A percentile compares a stretch with the other conserved stretches of the same genome.
phyloP scores from a whole-genome alignment of 371 early-diverging fungal species.

The Gilbertella persicaria region DNA sequence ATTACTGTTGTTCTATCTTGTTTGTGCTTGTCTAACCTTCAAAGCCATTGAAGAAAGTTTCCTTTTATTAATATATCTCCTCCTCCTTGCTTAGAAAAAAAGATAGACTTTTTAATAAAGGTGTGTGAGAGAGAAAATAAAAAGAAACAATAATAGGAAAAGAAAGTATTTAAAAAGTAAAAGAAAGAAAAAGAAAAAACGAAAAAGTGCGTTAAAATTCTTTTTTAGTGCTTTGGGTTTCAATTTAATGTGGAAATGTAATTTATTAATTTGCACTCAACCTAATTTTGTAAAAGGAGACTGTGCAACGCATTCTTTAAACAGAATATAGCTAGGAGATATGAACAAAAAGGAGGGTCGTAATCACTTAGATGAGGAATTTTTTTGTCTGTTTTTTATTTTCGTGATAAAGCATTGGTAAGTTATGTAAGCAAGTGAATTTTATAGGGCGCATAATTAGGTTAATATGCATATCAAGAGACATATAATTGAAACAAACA shows the following conservation, averaged over 20 bases:
- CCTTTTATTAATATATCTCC: background rate
- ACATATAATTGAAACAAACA: too few species aligned
- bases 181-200: conserved; percentile 3
- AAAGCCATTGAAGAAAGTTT: conserved; percentile 7
- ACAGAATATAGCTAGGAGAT: background rate
- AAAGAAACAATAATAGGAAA: background rate
- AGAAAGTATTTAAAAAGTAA: conserved; percentile 8
- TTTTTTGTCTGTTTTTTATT: too few species aligned
- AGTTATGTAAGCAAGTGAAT: too few species aligned
- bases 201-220: background rate
- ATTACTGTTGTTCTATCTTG: background rate
- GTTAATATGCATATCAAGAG: too few species aligned
- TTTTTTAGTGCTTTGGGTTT: background rate
- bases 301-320: background rate
- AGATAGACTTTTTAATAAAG: too few species aligned
- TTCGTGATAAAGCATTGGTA: too few species aligned
- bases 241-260: background rate
- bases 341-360: background rate
- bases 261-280: background rate
- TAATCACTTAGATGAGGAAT: conserved; percentile 1
- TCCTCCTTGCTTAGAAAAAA: background rate
- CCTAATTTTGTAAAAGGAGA: background rate
- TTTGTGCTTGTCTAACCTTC: conserved; percentile 8
- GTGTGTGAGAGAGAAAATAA: background rate
- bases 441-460: too few species aligned